These are phyloP conservation scores for Cyclocybe aegerita DNA, from an alignment of 768 basidiomycete species.

Conservation along the genomic window DNA sequence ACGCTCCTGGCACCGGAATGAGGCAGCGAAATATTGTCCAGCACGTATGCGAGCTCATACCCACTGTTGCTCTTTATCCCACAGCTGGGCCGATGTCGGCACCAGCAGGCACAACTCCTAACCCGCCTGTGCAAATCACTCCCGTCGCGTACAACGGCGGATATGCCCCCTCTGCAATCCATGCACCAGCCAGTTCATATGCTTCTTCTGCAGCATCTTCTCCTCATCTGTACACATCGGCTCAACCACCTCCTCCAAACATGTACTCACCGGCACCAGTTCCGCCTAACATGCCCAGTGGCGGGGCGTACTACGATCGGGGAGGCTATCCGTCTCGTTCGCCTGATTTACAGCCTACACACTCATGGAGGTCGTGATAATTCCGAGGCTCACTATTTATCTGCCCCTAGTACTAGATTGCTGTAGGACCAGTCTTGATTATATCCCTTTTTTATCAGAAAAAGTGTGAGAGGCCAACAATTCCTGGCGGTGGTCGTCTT, in stretches of 20 bases:
- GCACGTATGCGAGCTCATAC: slow-evolving; percentile 77
- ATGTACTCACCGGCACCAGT: slow-evolving; percentile 9
- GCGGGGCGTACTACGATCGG: slow-evolving; percentile 14
- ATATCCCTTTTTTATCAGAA: too few species aligned
- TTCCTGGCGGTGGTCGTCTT: too few species aligned
- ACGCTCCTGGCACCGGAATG: slow-evolving; percentile 35
- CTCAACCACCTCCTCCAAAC: slow-evolving; percentile 8
- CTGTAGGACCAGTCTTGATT: too few species aligned
- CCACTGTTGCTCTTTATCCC: slow-evolving; percentile 66
- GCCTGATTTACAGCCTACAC: background rate
- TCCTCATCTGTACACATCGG: slow-evolving; percentile 6
- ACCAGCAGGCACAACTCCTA: slow-evolving; percentile 1
- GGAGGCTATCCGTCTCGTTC: slow-evolving; percentile 9
- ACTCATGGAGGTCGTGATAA: too few species aligned
- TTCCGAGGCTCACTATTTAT: too few species aligned
- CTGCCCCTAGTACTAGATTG: too few species aligned
- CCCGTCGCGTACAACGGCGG: slow-evolving; percentile 1
- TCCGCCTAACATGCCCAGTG: slow-evolving; percentile 8
- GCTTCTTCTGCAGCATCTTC: slow-evolving; percentile 9
- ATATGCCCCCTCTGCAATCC: background rate
- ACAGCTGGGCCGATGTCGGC: slow-evolving; percentile 14
- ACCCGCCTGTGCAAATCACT: background rate
- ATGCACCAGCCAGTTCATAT: slow-evolving; percentile 14
- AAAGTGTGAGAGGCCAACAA: too few species aligned
- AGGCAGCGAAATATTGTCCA: slow-evolving; percentile 57